Percentiles rank a stretch among this genome's conserved stretches.
Evolutionary conservation across 345 rosid species (phyloP).

Genomic region (Eucalyptus regnans): DNA sequence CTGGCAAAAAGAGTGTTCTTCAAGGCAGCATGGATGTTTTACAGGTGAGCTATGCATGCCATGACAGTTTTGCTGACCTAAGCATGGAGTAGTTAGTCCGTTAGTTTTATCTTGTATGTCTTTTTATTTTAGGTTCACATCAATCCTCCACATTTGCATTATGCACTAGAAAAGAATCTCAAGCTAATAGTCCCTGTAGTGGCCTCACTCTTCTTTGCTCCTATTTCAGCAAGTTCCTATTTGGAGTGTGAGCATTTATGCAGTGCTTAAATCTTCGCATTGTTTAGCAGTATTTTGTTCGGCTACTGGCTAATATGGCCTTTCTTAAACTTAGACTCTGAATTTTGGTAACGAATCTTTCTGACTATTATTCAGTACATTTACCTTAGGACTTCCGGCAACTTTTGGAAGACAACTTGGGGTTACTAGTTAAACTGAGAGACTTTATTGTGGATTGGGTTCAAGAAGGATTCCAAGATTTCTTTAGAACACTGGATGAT

Average conservation of each 20-base stretch:
- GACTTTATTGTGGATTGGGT: slow-evolving; percentile 58
- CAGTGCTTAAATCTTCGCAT: neutral
- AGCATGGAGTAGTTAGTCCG: neutral
- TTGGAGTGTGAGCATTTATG: neutral
- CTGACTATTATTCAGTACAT: neutral
- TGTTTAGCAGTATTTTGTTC: neutral
- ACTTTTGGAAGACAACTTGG: slow-evolving; percentile 64
- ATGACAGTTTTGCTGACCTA: neutral
- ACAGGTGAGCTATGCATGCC: slow-evolving; percentile 31
- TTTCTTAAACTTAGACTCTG: neutral
- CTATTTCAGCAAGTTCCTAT: neutral
- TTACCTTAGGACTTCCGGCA: slow-evolving; percentile 62
- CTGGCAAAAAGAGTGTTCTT: slow-evolving; percentile 64
- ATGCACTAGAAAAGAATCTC: neutral
- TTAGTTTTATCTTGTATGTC: neutral
- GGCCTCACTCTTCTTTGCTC: neutral
- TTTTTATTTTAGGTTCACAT: neutral
- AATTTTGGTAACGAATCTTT: neutral
- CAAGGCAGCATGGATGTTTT: slow-evolving; percentile 82
- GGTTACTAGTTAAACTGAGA: slow-evolving; percentile 50
- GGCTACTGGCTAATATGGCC: neutral
- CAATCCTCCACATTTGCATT: neutral
- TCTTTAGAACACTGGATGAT: slow-evolving; percentile 63
- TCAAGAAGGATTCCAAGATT: slow-evolving; percentile 91
- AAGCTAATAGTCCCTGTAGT: neutral